Conservation (phyloP, 2,329 filamentous ascomycete species). For the Acrocalymma vagum region DNA sequence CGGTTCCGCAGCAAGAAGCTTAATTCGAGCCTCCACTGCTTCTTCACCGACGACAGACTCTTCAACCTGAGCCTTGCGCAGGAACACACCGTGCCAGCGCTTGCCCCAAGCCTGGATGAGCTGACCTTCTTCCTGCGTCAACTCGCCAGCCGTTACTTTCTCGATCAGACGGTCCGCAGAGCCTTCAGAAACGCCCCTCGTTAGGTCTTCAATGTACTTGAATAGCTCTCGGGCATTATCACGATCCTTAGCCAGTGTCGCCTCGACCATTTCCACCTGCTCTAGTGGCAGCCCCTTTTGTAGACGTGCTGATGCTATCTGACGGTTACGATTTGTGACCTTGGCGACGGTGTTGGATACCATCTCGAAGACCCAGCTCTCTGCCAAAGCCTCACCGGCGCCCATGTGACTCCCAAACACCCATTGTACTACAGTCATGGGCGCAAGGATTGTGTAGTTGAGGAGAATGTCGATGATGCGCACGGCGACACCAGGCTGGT, state of each 20-base stretch:
- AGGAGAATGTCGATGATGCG: slow-evolving; percentile 96
- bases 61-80: slow-evolving; percentile 83
- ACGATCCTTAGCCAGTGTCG: slow-evolving; percentile 74
- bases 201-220: slow-evolving; percentile 78
- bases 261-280: slow-evolving; percentile 68
- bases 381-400: slow-evolving; percentile 73
- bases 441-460: slow-evolving; percentile 94
- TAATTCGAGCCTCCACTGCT: slow-evolving; percentile 57
- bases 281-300: slow-evolving; percentile 65
- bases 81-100: slow-evolving; percentile 87
- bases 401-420: slow-evolving; percentile 74
- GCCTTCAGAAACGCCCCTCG: slow-evolving; percentile 75
- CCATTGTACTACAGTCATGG: slow-evolving; percentile 88
- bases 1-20: slow-evolving; percentile 38
- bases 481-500: slow-evolving; percentile 90
- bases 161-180: slow-evolving; percentile 81
- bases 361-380: slow-evolving; percentile 86
- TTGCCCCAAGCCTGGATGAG: slow-evolving; percentile 82
- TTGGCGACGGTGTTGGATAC: slow-evolving; percentile 88
- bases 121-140: slow-evolving; percentile 57
- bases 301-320: slow-evolving; percentile 74
- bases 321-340: slow-evolving; percentile 84
- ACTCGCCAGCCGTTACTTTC: slow-evolving; percentile 61
- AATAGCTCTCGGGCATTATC: slow-evolving; percentile 82
- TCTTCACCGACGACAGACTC: slow-evolving; percentile 73